Percentiles rank a stretch among this genome's conserved stretches.
These are phyloP conservation scores for Citrullus colocynthis DNA, from an alignment of 306 rosid species.

Conservation along the genomic window DNA sequence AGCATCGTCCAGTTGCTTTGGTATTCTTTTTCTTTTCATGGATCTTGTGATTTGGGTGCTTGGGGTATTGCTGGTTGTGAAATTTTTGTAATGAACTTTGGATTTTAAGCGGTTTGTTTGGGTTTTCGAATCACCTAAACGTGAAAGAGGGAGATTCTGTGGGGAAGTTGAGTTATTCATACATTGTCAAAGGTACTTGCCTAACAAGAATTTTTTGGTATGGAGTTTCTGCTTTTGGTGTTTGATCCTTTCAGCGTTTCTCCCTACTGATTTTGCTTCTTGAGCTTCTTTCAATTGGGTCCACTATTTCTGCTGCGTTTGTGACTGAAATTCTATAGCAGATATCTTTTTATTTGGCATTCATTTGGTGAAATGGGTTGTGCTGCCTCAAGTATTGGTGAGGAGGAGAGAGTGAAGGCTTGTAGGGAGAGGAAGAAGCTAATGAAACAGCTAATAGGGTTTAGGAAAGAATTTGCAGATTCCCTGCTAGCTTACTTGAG, in stretches of 20 bases:
- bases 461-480: conserved; percentile 69
- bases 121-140: not conserved
- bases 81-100: not conserved
- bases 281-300: not conserved
- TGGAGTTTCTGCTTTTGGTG: not conserved
- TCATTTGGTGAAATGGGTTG: conserved; percentile 54
- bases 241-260: not conserved
- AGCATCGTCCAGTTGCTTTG: not conserved
- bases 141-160: not conserved
- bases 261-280: not conserved
- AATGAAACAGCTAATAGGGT: conserved; percentile 50
- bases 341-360: not conserved
- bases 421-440: conserved; percentile 74
- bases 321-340: not conserved
- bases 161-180: not conserved
- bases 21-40: not conserved
- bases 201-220: not conserved
- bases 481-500: conserved; percentile 54
- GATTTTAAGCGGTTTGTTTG: not conserved
- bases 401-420: conserved; percentile 49
- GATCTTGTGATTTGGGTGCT: not conserved
- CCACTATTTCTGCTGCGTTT: not conserved
- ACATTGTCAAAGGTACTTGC: not conserved
- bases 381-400: conserved; percentile 50
- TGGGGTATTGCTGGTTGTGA: not conserved